Evolutionary conservation across 2,329 filamentous ascomycete genomes (phyloP), one percentile per base, ranked within the genome.

Genomic region (Pestalotiopsis sp.): DNA sequence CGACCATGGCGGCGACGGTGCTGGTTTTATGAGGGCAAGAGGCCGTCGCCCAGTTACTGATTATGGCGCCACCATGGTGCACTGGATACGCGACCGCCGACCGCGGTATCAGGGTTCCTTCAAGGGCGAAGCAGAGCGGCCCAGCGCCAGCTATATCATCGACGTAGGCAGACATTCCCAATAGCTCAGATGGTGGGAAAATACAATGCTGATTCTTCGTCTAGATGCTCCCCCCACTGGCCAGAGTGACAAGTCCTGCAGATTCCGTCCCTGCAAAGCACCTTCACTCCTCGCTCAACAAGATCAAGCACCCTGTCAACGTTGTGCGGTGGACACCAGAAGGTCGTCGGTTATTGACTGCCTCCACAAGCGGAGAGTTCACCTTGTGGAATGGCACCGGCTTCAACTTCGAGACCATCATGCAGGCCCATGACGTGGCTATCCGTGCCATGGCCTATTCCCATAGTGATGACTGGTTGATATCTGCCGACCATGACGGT

Each of bases 381-480:
- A 99, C 97, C 52, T 82, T 99, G 3, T 99, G 96, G 96, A 99
- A 99, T 79, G 96, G 96, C 71, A 98, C 95, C 58, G 95, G 94
- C 27, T 99, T 99, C 87, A 98, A 99, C 80, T 99, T 99, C 75
- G 96, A 99, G 83, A 98, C 96, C 3, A 98, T 99, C 36, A 98
- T 98, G 93, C 95, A 97, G 84, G 95, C 95, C 52, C 95, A 98
- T 80, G 95, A 98, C 81, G 90, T 91, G 67, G 93, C 93, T 49
- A 94, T 97, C 72, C 89, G 94, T 74, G 91, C 92, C 11, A 86
- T 95, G 60, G 90, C 90, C 72, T 99, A 97, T 84, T 97, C 96
- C 2, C 93, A 98, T 81, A 97, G 93, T 75, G 93, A 97, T 77
- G 96, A 99, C 81, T 99, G 96, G 95, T 86, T 99, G 13, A 89